Evolutionary conservation across 768 basidiomycete genomes (phyloP).

Genomic region (Austroboletus eburneus): DNA sequence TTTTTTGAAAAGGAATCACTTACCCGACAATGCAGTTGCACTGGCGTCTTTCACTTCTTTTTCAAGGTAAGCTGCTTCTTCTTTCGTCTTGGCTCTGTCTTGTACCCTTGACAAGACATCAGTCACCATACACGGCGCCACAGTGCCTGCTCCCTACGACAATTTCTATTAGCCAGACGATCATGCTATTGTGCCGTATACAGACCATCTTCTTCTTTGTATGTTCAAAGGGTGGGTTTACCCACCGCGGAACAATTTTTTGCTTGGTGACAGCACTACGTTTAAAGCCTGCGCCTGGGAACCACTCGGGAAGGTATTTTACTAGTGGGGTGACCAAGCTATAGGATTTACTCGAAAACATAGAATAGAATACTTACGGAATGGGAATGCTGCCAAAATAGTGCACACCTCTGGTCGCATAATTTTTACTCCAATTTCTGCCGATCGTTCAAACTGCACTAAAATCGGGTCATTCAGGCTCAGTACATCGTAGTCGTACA

Average conservation of each 20-base stretch:
- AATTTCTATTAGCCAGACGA: neutral
- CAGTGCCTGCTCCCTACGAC: slow-evolving; percentile 16
- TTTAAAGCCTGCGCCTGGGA: slow-evolving; percentile 21
- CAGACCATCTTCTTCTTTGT: slow-evolving; percentile 21
- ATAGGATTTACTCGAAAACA: neutral
- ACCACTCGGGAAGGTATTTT: slow-evolving; percentile 20
- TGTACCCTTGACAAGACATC: slow-evolving; percentile 14
- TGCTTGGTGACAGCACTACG: slow-evolving; percentile 10
- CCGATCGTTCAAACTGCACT: slow-evolving; percentile 12
- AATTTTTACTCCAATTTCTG: slow-evolving; percentile 8
- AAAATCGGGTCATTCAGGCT: slow-evolving; percentile 20
- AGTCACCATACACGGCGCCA: slow-evolving; percentile 23
- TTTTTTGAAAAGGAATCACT: neutral
- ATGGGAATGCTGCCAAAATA: slow-evolving; percentile 12
- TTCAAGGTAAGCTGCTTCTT: slow-evolving; percentile 12
- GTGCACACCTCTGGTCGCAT: slow-evolving; percentile 17
- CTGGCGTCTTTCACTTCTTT: slow-evolving; percentile 21
- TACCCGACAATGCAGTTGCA: slow-evolving; percentile 19
- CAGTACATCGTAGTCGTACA: slow-evolving; percentile 21
- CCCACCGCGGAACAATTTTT: slow-evolving; percentile 4
- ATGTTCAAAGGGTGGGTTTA: slow-evolving; percentile 22
- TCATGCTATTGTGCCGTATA: neutral
- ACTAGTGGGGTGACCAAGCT: slow-evolving; percentile 14
- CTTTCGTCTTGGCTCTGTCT: slow-evolving; percentile 1
- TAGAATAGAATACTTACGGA: slow-evolving; percentile 10